Conservation (phyloP, 306 rosid species). For the Sicyos edulis region DNA sequence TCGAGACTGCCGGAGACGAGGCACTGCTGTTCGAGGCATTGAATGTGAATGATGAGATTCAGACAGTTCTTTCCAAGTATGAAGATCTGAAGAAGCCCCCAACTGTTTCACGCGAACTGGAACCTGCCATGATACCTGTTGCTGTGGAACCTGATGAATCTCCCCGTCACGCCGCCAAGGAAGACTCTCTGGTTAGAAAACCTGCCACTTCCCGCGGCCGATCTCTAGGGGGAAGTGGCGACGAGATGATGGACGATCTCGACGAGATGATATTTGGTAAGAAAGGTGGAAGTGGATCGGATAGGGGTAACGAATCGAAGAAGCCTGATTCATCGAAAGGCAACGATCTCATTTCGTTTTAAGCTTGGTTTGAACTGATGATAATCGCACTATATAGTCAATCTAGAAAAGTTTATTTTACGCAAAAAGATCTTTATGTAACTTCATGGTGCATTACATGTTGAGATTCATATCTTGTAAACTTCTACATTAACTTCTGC, state of each 20-base stretch:
- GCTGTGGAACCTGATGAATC: constrained; percentile 94
- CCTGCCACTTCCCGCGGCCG: constrained; percentile 56
- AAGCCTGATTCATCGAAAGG: constrained; percentile 64
- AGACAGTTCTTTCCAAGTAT: constrained; percentile 66
- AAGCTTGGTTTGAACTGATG: constrained; percentile 21
- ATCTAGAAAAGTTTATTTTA: too few relatives aligned
- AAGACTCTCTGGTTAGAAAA: constrained; percentile 63
- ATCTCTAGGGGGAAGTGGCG: constrained; percentile 57
- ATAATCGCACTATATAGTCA: neutral
- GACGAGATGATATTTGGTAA: constrained; percentile 98
- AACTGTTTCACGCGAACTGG: constrained; percentile 43
- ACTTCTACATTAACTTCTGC: constrained; percentile 15
- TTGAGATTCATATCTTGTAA: constrained; percentile 10
- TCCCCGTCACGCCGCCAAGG: constrained; percentile 45
- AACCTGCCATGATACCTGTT: constrained; percentile 97
- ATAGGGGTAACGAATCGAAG: constrained; percentile 51
- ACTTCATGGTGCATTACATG: neutral
- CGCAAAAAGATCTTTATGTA: neutral
- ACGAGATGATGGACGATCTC: constrained; percentile 97
- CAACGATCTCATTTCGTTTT: constrained; percentile 72
- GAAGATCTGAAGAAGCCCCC: constrained; percentile 63
- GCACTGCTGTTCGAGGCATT: constrained; percentile 93
- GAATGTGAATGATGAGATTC: constrained; percentile 90
- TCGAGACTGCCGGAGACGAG: constrained; percentile 85
- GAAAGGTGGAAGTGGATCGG: constrained; percentile 54